Evolutionary conservation across 768 basidiomycete genomes (phyloP).

Genomic region (Tephrocybe sp.): DNA sequence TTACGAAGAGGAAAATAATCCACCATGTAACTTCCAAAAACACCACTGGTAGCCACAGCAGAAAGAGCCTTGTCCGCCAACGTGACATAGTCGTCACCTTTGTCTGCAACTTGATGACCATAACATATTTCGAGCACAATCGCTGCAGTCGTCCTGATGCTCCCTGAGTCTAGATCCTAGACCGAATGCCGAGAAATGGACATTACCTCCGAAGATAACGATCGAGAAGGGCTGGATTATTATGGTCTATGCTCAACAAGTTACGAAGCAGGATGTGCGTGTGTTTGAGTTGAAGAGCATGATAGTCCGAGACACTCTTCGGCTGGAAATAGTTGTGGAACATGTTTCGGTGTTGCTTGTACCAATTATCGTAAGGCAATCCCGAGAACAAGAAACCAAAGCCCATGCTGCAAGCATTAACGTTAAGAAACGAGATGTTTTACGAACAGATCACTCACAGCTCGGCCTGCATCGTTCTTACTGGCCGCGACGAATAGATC

Average conservation of each 20-base stretch:
- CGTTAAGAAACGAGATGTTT: background rate
- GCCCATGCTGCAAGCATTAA: constrained; percentile 18
- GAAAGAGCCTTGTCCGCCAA: constrained; percentile 24
- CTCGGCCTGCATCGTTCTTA: constrained; percentile 18
- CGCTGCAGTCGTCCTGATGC: constrained; percentile 6
- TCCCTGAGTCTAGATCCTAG: too few relatives aligned
- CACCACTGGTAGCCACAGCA: constrained; percentile 15
- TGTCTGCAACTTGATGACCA: constrained; percentile 20
- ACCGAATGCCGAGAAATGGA: background rate
- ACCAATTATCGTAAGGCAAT: constrained; percentile 21
- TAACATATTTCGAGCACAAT: constrained; percentile 13
- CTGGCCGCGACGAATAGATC: constrained; percentile 34
- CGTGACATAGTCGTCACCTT: constrained; percentile 22
- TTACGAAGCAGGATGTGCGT: constrained; percentile 21
- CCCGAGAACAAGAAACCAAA: constrained; percentile 19
- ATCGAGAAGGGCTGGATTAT: constrained; percentile 14
- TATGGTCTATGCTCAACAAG: constrained; percentile 18
- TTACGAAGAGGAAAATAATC: constrained; percentile 15
- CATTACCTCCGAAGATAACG: constrained; percentile 26
- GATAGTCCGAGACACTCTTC: constrained; percentile 17
- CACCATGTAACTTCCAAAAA: constrained; percentile 22
- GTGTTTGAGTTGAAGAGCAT: constrained; percentile 19
- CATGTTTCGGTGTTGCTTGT: constrained; percentile 21
- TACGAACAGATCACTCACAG: constrained; percentile 1
- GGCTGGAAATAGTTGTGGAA: constrained; percentile 25